These are phyloP conservation scores for Pichia inconspicua DNA, from an alignment of 1,139 yeast genomes.

Conservation along the genomic window DNA sequence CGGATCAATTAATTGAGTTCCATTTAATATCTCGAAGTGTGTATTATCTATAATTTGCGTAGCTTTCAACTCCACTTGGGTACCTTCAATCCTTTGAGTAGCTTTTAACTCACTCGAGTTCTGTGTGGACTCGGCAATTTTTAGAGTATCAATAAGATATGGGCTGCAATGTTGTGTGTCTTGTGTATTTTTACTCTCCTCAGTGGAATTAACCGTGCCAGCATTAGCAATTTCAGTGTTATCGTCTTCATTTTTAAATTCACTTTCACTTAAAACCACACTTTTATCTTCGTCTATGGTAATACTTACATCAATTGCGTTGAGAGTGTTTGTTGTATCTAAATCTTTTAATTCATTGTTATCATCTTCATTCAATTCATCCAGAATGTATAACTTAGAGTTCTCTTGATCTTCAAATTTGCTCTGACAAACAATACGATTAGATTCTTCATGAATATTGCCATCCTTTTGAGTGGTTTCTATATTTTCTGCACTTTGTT, in stretches of 20 bases:
- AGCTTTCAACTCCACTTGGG: neutral
- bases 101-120: neutral
- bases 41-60: neutral
- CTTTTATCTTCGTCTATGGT: neutral
- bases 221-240: neutral
- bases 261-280: neutral
- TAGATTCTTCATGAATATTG: conserved; percentile 17
- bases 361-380: neutral
- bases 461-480: conserved; percentile 18
- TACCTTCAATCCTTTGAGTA: neutral
- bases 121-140: neutral
- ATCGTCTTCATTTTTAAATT: neutral
- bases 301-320: neutral
- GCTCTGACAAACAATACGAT: conserved; percentile 9
- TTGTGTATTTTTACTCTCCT: neutral
- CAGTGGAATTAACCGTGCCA: neutral
- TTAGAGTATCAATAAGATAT: neutral
- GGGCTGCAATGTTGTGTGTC: neutral
- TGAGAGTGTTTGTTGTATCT: neutral
- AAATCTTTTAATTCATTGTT: neutral
- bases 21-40: neutral
- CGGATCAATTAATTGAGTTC: conserved; percentile 5
- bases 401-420: neutral
- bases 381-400: neutral
- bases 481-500: neutral